Evolutionary conservation across 495 filamentous ascomycete species (phyloP).

Genomic region (Cenococcum geophilum): DNA sequence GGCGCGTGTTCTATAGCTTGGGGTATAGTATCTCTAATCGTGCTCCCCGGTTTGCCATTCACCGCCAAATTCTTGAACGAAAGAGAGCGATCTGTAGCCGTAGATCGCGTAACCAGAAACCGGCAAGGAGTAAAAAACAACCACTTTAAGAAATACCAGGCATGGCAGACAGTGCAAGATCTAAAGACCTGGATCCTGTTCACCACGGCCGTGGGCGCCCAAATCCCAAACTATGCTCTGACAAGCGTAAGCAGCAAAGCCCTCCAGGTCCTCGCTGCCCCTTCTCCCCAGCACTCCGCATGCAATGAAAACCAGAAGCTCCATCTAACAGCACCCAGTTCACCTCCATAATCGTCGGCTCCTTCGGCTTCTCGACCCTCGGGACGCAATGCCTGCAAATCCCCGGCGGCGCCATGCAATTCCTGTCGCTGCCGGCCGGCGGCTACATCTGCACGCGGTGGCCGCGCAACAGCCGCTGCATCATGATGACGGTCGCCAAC

Average conservation of each 20-base stretch:
- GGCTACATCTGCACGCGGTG: slow-evolving; percentile 41
- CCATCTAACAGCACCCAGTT: too few species aligned
- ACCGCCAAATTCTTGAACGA: slow-evolving; percentile 45
- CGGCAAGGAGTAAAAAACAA: slow-evolving; percentile 45
- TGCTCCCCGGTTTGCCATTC: slow-evolving; percentile 44
- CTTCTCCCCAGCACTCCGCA: too few species aligned
- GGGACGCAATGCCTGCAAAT: slow-evolving; percentile 52
- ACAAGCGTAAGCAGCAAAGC: slow-evolving; percentile 22
- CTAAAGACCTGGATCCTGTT: slow-evolving; percentile 47
- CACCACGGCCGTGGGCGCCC: slow-evolving; percentile 30
- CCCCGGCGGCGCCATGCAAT: slow-evolving; percentile 38
- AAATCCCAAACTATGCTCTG: slow-evolving; percentile 32
- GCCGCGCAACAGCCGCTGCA: slow-evolving; percentile 39
- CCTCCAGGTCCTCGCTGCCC: too few species aligned
- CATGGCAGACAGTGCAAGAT: slow-evolving; percentile 44
- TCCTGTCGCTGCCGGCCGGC: slow-evolving; percentile 37
- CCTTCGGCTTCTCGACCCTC: slow-evolving; percentile 50
- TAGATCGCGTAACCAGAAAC: slow-evolving; percentile 44
- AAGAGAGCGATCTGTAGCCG: slow-evolving; percentile 41
- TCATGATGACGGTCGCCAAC: slow-evolving; percentile 40
- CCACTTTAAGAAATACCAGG: slow-evolving; percentile 47
- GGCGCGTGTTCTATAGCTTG: slow-evolving; percentile 38
- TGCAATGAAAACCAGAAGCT: too few species aligned
- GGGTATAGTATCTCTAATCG: slow-evolving; percentile 38
- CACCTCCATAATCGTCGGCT: slow-evolving; percentile 18